Evolutionary conservation across 2,329 filamentous ascomycete genomes (phyloP).

Genomic region (Aphanoascus verrucosus): DNA sequence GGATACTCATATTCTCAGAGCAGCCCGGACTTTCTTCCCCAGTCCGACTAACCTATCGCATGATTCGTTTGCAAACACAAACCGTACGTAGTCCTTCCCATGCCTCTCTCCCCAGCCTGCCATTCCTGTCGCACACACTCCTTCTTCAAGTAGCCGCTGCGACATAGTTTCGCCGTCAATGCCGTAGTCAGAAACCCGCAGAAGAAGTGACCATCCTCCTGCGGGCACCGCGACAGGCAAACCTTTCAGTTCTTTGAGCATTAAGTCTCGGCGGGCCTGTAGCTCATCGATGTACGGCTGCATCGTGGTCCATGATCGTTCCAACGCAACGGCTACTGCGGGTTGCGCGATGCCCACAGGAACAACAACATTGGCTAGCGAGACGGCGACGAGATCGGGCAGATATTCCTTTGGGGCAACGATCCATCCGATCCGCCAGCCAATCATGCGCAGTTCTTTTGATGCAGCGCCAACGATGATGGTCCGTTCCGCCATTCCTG

Average conservation of each 20-base stretch:
- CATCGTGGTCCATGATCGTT: too few species aligned
- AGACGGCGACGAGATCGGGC: too few species aligned
- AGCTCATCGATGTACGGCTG: too few species aligned
- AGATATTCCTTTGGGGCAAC: too few species aligned
- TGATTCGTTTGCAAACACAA: constrained; percentile 11
- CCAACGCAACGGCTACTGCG: too few species aligned
- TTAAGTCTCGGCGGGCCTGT: constrained; percentile 4
- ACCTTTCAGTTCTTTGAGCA: constrained; percentile 2
- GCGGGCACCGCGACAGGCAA: constrained; percentile 8
- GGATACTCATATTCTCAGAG: background rate
- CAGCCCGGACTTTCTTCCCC: constrained; percentile 4
- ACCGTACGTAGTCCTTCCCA: constrained; percentile 6
- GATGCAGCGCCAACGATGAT: too few species aligned
- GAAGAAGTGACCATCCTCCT: constrained; percentile 11
- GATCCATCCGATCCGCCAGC: too few species aligned
- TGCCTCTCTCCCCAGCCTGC: constrained; percentile 1
- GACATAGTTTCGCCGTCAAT: constrained; percentile 4
- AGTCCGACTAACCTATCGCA: constrained; percentile 5
- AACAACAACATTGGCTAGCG: too few species aligned
- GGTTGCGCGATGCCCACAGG: too few species aligned
- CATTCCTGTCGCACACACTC: constrained; percentile 11
- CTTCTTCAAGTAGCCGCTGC: constrained; percentile 7
- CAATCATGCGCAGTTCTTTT: too few species aligned
- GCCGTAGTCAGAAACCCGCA: constrained; percentile 8
- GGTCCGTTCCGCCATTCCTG: too few species aligned